phyloP scores from a whole-genome alignment of 2,329 filamentous ascomycete species.

The Exophiala alcalophila region DNA sequence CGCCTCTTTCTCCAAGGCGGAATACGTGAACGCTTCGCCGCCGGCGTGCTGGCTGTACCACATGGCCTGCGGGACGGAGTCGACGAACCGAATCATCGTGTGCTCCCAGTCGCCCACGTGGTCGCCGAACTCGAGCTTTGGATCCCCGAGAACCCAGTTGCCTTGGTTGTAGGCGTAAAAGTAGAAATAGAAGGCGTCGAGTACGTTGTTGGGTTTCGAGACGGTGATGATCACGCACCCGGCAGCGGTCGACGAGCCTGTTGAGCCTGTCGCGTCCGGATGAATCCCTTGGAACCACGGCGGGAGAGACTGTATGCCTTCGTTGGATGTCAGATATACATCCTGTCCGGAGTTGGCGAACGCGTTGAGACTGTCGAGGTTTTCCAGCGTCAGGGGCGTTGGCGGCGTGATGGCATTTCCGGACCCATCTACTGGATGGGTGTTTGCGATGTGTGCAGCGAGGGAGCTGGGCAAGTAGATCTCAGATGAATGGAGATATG shows the following conservation, averaged over 20 bases:
- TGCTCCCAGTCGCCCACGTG: constrained; percentile 62
- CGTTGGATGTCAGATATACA: constrained; percentile 50
- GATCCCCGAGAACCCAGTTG: constrained; percentile 41
- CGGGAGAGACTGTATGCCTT: constrained; percentile 48
- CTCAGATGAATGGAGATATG: constrained; percentile 51
- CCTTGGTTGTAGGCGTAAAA: constrained; percentile 52
- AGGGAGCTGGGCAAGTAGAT: constrained; percentile 52
- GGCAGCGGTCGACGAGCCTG: constrained; percentile 45
- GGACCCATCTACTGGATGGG: constrained; percentile 44
- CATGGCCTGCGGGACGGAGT: constrained; percentile 53
- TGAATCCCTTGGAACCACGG: constrained; percentile 52
- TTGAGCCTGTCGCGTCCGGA: constrained; percentile 53
- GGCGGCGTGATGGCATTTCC: constrained; percentile 40
- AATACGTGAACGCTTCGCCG: constrained; percentile 62
- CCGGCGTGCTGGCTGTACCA: constrained; percentile 64
- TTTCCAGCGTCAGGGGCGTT: constrained; percentile 45
- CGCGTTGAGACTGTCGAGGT: constrained; percentile 48
- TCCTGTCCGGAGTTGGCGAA: constrained; percentile 45
- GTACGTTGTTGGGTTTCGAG: constrained; percentile 51
- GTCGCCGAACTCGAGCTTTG: constrained; percentile 51
- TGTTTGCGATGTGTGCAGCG: constrained; percentile 46
- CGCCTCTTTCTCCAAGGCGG: constrained; percentile 49
- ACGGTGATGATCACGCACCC: constrained; percentile 59
- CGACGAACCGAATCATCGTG: constrained; percentile 54
- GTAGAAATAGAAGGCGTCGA: constrained; percentile 64